These are phyloP conservation scores for Umbelopsis sp. DNA, from an alignment of 371 early-diverging fungal species.

Conservation along the genomic window DNA sequence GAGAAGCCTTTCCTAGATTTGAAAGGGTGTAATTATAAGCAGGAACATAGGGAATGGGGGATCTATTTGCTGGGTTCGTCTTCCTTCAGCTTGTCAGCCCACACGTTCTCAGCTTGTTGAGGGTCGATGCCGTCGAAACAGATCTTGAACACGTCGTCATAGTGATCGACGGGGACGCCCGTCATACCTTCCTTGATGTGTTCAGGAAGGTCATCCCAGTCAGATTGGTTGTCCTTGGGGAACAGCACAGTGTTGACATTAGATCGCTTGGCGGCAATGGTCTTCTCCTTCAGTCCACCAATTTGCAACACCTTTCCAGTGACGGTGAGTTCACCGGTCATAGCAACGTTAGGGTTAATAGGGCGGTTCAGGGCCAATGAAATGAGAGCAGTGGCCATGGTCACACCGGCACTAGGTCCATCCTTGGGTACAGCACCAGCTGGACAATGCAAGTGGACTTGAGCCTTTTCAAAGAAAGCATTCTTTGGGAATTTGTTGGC, in stretches of 20 bases:
- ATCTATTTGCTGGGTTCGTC: conserved; percentile 20
- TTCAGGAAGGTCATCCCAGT: conserved; percentile 94
- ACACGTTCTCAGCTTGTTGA: conserved; percentile 41
- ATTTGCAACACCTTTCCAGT: conserved; percentile 97
- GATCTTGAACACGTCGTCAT: conserved; percentile 70
- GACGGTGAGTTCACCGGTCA: conserved; percentile 98
- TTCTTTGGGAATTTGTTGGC: conserved; percentile 77
- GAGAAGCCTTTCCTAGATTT: no score
- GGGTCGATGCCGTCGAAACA: conserved; percentile 48
- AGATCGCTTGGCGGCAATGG: conserved; percentile 95
- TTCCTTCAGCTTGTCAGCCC: conserved; percentile 36
- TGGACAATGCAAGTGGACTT: conserved; percentile 95
- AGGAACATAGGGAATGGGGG: no score
- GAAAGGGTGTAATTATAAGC: background rate
- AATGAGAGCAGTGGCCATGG: conserved; percentile 93
- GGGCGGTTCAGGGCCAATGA: conserved; percentile 86
- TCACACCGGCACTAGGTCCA: conserved; percentile 96
- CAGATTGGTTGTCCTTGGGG: conserved; percentile 88
- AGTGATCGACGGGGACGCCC: conserved; percentile 84
- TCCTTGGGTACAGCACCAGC: conserved; percentile 98
- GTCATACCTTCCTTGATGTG: conserved; percentile 90
- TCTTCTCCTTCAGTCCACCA: conserved; percentile 97
- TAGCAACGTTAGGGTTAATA: conserved; percentile 81
- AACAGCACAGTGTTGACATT: conserved; percentile 88
- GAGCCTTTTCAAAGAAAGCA: conserved; percentile 87